Conservation (phyloP, 192 early-diverging fungal genomes). For the Funneliformis geosporum region DNA sequence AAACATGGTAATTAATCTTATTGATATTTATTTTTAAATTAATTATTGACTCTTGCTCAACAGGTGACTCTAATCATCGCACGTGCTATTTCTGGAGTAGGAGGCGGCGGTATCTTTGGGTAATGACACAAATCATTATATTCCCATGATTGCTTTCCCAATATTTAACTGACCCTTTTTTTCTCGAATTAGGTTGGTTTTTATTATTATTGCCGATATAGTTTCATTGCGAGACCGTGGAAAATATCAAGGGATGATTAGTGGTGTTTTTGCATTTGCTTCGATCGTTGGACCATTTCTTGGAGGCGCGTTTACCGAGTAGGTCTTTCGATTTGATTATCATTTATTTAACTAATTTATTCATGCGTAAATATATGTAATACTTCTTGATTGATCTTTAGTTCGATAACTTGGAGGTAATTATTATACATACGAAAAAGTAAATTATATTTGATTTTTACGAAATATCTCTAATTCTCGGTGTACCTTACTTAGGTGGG, state of each 20-base stretch:
- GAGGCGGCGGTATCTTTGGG: neutral
- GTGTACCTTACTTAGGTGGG: slow-evolving; percentile 46
- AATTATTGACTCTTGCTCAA: neutral
- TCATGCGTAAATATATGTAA: slow-evolving; percentile 20
- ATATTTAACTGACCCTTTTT: neutral
- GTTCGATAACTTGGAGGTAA: slow-evolving; percentile 7
- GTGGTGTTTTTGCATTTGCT: slow-evolving; percentile 76
- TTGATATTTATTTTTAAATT: neutral
- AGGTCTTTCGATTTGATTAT: slow-evolving; percentile 49
- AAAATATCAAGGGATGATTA: slow-evolving; percentile 83
- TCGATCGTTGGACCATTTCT: slow-evolving; percentile 81
- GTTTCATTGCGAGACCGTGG: slow-evolving; percentile 82
- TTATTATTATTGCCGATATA: slow-evolving; percentile 87
- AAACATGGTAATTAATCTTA: slow-evolving; percentile 52
- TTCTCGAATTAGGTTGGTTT: slow-evolving; percentile 44
- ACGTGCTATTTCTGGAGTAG: neutral
- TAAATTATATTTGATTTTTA: neutral
- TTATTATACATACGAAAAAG: slow-evolving; percentile 22
- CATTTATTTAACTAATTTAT: slow-evolving; percentile 3
- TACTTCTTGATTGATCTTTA: neutral
- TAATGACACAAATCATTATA: neutral
- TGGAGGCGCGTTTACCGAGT: slow-evolving; percentile 83
- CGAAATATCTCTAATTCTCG: neutral
- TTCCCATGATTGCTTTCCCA: neutral
- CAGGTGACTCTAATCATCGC: neutral